Evolutionary conservation across 352 stramenopile genomes (phyloP).

Genomic region (Phytophthora hibernalis): DNA sequence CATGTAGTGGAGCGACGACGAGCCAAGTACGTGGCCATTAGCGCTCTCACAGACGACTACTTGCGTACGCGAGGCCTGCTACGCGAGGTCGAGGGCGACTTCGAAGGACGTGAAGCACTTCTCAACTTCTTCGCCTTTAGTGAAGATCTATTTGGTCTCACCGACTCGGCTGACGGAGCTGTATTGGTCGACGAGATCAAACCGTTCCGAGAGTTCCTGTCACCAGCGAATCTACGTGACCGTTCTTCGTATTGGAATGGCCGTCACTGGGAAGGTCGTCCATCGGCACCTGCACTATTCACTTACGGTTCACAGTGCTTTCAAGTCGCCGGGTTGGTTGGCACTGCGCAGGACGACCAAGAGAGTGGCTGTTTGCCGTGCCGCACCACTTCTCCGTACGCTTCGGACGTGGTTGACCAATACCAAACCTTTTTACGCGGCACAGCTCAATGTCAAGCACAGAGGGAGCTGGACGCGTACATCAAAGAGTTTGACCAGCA

Average conservation of each 20-base stretch:
- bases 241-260: slow-evolving; percentile 87
- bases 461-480: slow-evolving; percentile 82
- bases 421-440: slow-evolving; percentile 50
- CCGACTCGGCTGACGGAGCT: slow-evolving; percentile 34
- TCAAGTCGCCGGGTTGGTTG: slow-evolving; percentile 51
- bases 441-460: slow-evolving; percentile 53
- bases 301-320: slow-evolving; percentile 77
- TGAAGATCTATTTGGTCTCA: slow-evolving; percentile 72
- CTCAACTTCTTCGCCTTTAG: slow-evolving; percentile 78
- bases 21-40: slow-evolving; percentile 96
- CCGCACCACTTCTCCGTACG: slow-evolving; percentile 62
- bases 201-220: slow-evolving; percentile 64
- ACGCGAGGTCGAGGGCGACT: slow-evolving; percentile 81
- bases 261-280: slow-evolving; percentile 75
- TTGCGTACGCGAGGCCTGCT: slow-evolving; percentile 78
- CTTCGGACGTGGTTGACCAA: slow-evolving; percentile 43
- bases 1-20: slow-evolving; percentile 90
- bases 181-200: slow-evolving; percentile 44
- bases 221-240: slow-evolving; percentile 47
- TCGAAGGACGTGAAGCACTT: slow-evolving; percentile 78
- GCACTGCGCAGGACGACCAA: slow-evolving; percentile 5
- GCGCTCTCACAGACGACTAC: slow-evolving; percentile 91
- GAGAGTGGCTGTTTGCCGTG: slow-evolving; percentile 70
- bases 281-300: slow-evolving; percentile 65
- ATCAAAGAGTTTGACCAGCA: slow-evolving; percentile 86